Percentiles rank a stretch among this genome's conserved stretches.
phyloP scores from a whole-genome alignment of 1,284 basidiomycete species.

The Cryptococcus amylolentus region DNA sequence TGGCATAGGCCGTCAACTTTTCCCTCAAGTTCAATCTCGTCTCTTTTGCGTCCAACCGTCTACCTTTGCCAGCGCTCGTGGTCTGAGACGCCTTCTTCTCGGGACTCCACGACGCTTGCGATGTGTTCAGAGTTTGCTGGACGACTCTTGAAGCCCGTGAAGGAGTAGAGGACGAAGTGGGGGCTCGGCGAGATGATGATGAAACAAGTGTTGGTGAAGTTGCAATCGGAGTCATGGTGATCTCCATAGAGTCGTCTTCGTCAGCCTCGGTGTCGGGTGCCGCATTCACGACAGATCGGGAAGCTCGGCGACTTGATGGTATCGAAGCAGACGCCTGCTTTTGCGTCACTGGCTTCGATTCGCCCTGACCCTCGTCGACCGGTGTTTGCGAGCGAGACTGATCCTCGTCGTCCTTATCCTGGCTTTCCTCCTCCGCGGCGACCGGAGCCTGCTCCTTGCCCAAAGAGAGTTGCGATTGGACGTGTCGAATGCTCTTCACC shows the following conservation, averaged over 20 bases:
- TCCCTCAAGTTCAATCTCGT: conserved; percentile 11
- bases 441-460: neutral
- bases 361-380: neutral
- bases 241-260: neutral
- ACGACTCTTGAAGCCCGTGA: neutral
- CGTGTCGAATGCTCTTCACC: conserved; percentile 16
- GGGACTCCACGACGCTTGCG: conserved; percentile 15
- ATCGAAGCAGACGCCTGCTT: neutral
- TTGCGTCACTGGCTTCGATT: neutral
- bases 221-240: neutral
- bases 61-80: neutral
- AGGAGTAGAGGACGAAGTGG: neutral
- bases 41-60: conserved; percentile 1
- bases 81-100: conserved; percentile 3
- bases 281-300: neutral
- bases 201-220: neutral
- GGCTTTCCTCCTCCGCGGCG: neutral
- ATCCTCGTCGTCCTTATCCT: neutral
- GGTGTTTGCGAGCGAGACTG: no score
- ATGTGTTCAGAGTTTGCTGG: conserved; percentile 12
- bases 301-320: neutral
- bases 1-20: conserved; percentile 12
- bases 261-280: neutral
- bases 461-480: conserved; percentile 12
- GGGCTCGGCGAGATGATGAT: neutral